A percentile compares a stretch with the other conserved stretches of the same genome.
Conservation (phyloP, 2,329 filamentous ascomycete genomes). For the Fusarium buxicola region DNA sequence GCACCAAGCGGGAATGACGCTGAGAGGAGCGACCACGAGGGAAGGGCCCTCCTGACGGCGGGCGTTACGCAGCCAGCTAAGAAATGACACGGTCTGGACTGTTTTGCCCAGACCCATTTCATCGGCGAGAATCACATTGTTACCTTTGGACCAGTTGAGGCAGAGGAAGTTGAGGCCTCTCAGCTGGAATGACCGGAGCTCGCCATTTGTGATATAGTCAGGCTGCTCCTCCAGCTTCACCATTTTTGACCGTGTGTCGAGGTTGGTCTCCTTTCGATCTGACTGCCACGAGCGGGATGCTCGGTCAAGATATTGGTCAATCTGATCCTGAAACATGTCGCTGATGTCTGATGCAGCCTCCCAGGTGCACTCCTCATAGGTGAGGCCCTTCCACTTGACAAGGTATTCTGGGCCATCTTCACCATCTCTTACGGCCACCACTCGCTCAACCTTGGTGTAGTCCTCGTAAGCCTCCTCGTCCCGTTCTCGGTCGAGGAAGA, state of each 20-base stretch:
- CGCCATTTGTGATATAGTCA: slow-evolving; percentile 83
- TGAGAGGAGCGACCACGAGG: slow-evolving; percentile 95
- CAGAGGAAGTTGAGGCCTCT: slow-evolving; percentile 94
- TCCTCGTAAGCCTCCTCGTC: slow-evolving; percentile 89
- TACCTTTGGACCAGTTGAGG: slow-evolving; percentile 93
- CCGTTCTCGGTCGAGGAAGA: slow-evolving; percentile 93
- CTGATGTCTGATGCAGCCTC: slow-evolving; percentile 81
- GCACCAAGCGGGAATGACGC: slow-evolving; percentile 97
- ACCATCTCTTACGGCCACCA: slow-evolving; percentile 85
- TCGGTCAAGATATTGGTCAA: slow-evolving; percentile 91
- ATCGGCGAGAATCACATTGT: slow-evolving; percentile 97
- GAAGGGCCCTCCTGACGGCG: slow-evolving; percentile 93
- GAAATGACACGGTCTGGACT: slow-evolving; percentile 95
- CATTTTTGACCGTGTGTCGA: slow-evolving; percentile 79
- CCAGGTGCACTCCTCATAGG: slow-evolving; percentile 96
- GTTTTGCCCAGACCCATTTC: slow-evolving; percentile 99
- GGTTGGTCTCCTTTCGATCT: slow-evolving; percentile 80
- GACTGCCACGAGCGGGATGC: slow-evolving; percentile 84
- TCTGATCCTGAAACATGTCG: slow-evolving; percentile 84
- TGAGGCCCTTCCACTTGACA: slow-evolving; percentile 96
- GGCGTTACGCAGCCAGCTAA: slow-evolving; percentile 95
- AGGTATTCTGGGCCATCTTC: slow-evolving; percentile 89
- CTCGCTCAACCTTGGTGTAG: slow-evolving; percentile 90
- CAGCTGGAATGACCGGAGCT: slow-evolving; percentile 92
- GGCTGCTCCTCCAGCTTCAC: slow-evolving; percentile 83